Percentiles rank a stretch among this genome's conserved stretches.
phyloP scores from a whole-genome alignment of 2,329 filamentous ascomycete genomes.

The Myriangium duriaei region DNA sequence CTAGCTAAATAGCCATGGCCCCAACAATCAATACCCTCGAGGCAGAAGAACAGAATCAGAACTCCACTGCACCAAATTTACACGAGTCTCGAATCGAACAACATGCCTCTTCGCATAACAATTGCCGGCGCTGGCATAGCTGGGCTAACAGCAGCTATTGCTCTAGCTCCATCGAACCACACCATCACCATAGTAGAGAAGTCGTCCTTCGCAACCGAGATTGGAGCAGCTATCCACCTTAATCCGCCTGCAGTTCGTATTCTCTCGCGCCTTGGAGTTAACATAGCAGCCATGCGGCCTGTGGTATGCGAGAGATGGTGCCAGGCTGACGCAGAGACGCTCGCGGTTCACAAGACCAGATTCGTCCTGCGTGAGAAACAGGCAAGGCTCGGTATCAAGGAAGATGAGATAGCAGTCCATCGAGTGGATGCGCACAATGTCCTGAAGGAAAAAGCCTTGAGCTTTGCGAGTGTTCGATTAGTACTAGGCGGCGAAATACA shows the following conservation, averaged over 20 bases:
- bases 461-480: constrained; percentile 10
- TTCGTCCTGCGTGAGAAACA: constrained; percentile 10
- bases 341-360: constrained; percentile 5
- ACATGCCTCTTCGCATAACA: constrained; percentile 10
- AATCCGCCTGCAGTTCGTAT: constrained; percentile 27
- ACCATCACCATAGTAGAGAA: constrained; percentile 16
- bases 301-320: constrained; percentile 11
- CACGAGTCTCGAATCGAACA: too few species aligned
- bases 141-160: constrained; percentile 15
- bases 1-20: too few species aligned
- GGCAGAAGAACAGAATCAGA: background rate
- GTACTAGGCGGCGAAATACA: constrained; percentile 12
- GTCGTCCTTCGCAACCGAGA: constrained; percentile 26
- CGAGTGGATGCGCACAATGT: constrained; percentile 15
- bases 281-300: constrained; percentile 13
- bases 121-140: constrained; percentile 18
- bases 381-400: constrained; percentile 9
- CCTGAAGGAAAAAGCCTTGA: constrained; percentile 11
- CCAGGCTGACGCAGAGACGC: constrained; percentile 11
- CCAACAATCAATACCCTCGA: too few species aligned
- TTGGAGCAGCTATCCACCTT: constrained; percentile 31
- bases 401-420: constrained; percentile 14
- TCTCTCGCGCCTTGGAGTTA: constrained; percentile 25
- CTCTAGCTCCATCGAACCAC: constrained; percentile 13
- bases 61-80: too few species aligned